Evolutionary conservation across 345 rosid genomes (phyloP), one percentile per base, ranked within the genome.

Genomic region (Nephelium lappaceum): DNA sequence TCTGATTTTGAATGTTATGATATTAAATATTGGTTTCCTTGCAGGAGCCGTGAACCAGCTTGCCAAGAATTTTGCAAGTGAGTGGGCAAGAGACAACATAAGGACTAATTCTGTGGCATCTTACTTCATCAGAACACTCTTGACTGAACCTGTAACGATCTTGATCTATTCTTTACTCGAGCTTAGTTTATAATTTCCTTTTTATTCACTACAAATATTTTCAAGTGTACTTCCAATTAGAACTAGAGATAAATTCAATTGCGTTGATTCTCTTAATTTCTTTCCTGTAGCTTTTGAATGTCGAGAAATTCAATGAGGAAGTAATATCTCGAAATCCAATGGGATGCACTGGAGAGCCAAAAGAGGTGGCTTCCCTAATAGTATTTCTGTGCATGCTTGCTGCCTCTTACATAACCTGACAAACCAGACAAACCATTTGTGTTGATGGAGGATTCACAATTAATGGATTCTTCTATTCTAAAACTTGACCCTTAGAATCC

Each of bases 381-480:
- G 91, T 85, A 21, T 91, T 85, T 79, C 80, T 92, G 31, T 88
- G 94, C 83, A 74, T 91, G 69, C 90, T 93, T 4, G 89, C 86
- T 15, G 88, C 93, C 49, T 90, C 95, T 38, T 92, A 90, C 75
- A 85, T 88, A 38, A 89, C n/a, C 89, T 4, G 95, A n/a, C n/a
- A n/a, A n/a, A n/a, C n/a, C n/a, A n/a, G 93, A 39, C 93, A 92
- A 73, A 80, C 86, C 80, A 88, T 88, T 61, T 77, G 87, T 39
- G 87, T 87, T 1, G 93, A 88, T 67, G 93, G 91, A 69, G 93
- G 93, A 69, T 31, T 83, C 42, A 73, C 86, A 11, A 84, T 84
- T 23, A 87, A 87, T 65, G 88, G 89, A 43, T 86, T 88, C 67
- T 71, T 79, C 16, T 67, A 8, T 21, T 3, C 55, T 1, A 0